Evolutionary conservation across 306 rosid species (phyloP), one percentile per base, ranked within the genome.

Genomic region (Ormosia semicastrata): DNA sequence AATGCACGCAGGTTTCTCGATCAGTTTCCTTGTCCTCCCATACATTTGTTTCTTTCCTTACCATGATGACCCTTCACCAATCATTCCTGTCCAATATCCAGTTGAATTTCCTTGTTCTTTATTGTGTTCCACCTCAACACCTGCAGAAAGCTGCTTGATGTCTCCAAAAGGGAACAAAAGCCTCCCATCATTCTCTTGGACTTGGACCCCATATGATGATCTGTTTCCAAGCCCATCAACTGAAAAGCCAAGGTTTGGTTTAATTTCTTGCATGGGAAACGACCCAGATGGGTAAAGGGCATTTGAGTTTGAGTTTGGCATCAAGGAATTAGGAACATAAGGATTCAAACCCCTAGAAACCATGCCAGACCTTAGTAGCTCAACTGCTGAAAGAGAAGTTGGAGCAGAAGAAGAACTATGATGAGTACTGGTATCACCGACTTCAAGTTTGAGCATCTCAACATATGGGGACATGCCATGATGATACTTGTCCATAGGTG

Each of bases 61-160:
- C 97, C 97, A 92, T 71, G 97, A 86, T 49, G 97, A 87, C 15
- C 97, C 97, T 80, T 88, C 95, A 54, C 90, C 91, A 60, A 89
- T 84, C 66, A 94, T 84, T 4, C 92, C 94, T 59, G 75, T 87
- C 98, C 98, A 94, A 83, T 90, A 94, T 54, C 95, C 98, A 71
- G 78, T 75, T 65, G 95, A 82, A 75, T 83, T 86, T 33, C 81
- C 90, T 84, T 89, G 89, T 44, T 85, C 88, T 34, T 84, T 85
- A 44, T 67, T 77, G 33, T 77, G 84, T 11, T 71, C 87, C n/a
- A 24, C 82, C 37, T 60, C 76, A 46, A 37, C 50, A 63, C 60
- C 79, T 75, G 87, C 70, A 68, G 90, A 78, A 70, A 85, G 77
- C 39, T 87, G 90, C 78, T 89, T 92, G 57, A 86, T 49, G 6